Conservation (phyloP, 352 stramenopile species). For the Globisporangium nodosum region DNA sequence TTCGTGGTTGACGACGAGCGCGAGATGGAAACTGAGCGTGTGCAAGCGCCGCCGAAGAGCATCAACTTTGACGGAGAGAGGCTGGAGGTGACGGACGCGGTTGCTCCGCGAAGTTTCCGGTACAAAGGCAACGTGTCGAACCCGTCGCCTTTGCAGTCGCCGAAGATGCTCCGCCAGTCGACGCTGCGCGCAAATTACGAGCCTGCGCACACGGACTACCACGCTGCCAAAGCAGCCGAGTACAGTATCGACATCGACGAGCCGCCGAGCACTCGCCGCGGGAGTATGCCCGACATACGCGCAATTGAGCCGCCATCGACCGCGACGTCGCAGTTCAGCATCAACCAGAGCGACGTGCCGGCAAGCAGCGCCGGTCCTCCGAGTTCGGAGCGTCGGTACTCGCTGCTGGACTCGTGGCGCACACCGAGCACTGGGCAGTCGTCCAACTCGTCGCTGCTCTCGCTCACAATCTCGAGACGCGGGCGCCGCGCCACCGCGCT, state of each 20-base stretch:
- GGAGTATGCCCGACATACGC: slow-evolving; percentile 30
- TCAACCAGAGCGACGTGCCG: background rate
- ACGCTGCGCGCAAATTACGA: slow-evolving; percentile 62
- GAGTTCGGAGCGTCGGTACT: slow-evolving; percentile 60
- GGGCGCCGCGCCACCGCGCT: slow-evolving; percentile 51
- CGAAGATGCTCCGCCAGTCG: slow-evolving; percentile 38
- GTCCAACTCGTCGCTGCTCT: slow-evolving; percentile 59
- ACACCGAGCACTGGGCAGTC: slow-evolving; percentile 37
- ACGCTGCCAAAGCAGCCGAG: slow-evolving; percentile 63
- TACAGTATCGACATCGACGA: slow-evolving; percentile 51
- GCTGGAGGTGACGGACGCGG: slow-evolving; percentile 43
- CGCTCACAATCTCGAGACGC: slow-evolving; percentile 63
- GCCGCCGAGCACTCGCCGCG: slow-evolving; percentile 24
- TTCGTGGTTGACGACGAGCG: slow-evolving; percentile 50
- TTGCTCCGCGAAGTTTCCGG: slow-evolving; percentile 57
- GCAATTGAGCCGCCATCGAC: slow-evolving; percentile 6
- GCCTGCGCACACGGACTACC: slow-evolving; percentile 59
- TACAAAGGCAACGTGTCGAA: slow-evolving; percentile 43
- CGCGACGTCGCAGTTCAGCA: slow-evolving; percentile 4
- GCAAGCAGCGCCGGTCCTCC: slow-evolving; percentile 1
- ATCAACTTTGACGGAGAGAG: slow-evolving; percentile 61
- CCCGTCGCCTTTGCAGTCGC: slow-evolving; percentile 33
- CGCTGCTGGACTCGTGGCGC: slow-evolving; percentile 71
- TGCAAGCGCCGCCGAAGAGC: slow-evolving; percentile 46
- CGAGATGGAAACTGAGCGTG: slow-evolving; percentile 19